Evolutionary conservation across 768 basidiomycete species (phyloP), one percentile per base, ranked within the genome.

Genomic region (Podaxis pistillaris): DNA sequence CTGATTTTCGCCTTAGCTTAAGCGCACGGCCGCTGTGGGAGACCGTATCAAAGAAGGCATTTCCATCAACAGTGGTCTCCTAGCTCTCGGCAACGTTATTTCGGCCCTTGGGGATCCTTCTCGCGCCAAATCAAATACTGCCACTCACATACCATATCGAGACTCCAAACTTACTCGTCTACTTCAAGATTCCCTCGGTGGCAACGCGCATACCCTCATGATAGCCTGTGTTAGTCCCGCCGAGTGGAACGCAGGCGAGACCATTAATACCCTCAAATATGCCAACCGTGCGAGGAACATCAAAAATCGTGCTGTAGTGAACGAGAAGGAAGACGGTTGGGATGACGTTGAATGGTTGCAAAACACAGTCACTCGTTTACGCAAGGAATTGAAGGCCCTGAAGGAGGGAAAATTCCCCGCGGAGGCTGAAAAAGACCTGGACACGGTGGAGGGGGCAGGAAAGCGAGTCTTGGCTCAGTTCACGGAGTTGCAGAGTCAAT

Each of bases 1-100:
- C 64, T 70, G 71, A 63, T 60, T 58, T 63, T 37, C 28, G 65
- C 8, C 67, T 46, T 68, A 94, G 91, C 82, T 99, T 52, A 99
- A 99, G 75, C 88, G 97, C 47, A 99, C 97, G 8, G 93, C 95
- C 0, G 97, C 96, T 4, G 89, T 88, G 8, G 97, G 97, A 4
- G 96, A 98, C 65, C 90, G 96, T 60, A 93, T 96, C 75, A 98
- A 94, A 74, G 97, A 98, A 77, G 96, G 96, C n/a, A 97, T 97
- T 58, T 94, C 94, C 30, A 98, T 98, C 79, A 99, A 99, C 79
- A 91, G 93, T 64, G 97, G 97, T 64, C 86, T 99, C 37, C 83
- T 95, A 38, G 96, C 97, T 17, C 84, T 99, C 22, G 97, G 97
- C 51, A 99, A 99, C 74, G 97, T 99, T 69, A 98, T 99, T 63